Evolutionary conservation across 2,329 filamentous ascomycete genomes (phyloP).

Genomic region (Penicillium sp.): DNA sequence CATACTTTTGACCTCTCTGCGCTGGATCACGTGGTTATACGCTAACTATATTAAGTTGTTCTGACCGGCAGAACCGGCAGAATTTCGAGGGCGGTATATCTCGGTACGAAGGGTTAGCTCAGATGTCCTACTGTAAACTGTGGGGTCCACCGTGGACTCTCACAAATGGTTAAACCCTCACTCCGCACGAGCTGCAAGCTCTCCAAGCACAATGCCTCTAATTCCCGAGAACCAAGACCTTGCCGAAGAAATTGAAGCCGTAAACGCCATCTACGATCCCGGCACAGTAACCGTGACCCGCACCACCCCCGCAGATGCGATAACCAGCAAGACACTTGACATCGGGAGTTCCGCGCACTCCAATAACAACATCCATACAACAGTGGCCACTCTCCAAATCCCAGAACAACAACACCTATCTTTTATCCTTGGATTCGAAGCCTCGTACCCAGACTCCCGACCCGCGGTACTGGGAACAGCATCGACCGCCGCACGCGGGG

Average conservation of each 20-base stretch:
- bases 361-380: constrained; percentile 24
- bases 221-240: constrained; percentile 30
- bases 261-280: constrained; percentile 54
- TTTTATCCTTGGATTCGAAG: constrained; percentile 57
- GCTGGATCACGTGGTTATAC: too few species aligned
- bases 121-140: neutral
- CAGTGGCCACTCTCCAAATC: constrained; percentile 53
- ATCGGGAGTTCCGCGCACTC: constrained; percentile 18
- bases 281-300: constrained; percentile 48
- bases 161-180: constrained; percentile 1
- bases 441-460: constrained; percentile 63
- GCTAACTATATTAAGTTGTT: too few species aligned
- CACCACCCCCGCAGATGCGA: constrained; percentile 16
- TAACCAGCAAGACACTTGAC: constrained; percentile 23
- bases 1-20: too few species aligned
- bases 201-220: constrained; percentile 14
- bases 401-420: constrained; percentile 48
- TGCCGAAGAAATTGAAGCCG: constrained; percentile 41
- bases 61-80: too few species aligned
- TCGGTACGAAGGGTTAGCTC: too few species aligned
- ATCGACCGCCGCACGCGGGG: constrained; percentile 62
- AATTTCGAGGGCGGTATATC: too few species aligned
- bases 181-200: constrained; percentile 3
- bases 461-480: constrained; percentile 70
- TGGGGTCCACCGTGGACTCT: constrained; percentile 8